Conservation (phyloP, 2,329 filamentous ascomycete genomes). For the Westerdykella sp. region DNA sequence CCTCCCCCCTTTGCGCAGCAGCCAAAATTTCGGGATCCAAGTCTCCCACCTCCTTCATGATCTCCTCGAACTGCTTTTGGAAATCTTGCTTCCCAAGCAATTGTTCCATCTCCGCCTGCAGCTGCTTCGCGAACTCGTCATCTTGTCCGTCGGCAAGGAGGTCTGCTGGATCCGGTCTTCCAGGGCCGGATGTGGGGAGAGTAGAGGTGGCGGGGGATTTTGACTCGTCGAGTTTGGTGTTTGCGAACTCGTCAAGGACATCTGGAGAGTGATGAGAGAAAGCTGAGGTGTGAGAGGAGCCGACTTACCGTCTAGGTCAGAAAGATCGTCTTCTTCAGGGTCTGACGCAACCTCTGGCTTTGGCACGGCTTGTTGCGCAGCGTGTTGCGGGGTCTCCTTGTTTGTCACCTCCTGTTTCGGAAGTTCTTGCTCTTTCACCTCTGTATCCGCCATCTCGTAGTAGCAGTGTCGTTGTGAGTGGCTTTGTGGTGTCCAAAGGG, state of each 20-base stretch:
- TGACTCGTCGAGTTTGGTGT: conserved; percentile 53
- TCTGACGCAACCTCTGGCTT: conserved; percentile 56
- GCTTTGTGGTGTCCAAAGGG: background rate
- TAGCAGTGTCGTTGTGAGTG: background rate
- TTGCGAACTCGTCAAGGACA: conserved; percentile 84
- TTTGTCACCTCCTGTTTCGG: conserved; percentile 1
- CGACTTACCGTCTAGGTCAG: conserved; percentile 76
- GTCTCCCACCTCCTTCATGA: conserved; percentile 63
- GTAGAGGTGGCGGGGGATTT: conserved; percentile 21
- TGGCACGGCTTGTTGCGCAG: conserved; percentile 4
- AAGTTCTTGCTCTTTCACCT: too few species aligned
- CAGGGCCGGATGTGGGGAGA: conserved; percentile 36
- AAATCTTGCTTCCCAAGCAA: conserved; percentile 69
- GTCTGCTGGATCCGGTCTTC: conserved; percentile 32
- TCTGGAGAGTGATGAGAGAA: conserved; percentile 48
- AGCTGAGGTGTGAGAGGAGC: background rate
- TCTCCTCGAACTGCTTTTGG: conserved; percentile 69
- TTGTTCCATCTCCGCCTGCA: conserved; percentile 86
- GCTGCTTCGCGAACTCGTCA: conserved; percentile 73
- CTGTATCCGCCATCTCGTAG: conserved; percentile 18
- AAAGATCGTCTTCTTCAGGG: conserved; percentile 85
- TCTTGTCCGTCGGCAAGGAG: conserved; percentile 43
- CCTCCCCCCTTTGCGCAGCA: conserved; percentile 18
- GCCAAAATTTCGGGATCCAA: conserved; percentile 23
- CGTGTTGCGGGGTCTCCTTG: conserved; percentile 15